Conservation (phyloP, 106 monocot genomes). For the Triglochin maritima region DNA sequence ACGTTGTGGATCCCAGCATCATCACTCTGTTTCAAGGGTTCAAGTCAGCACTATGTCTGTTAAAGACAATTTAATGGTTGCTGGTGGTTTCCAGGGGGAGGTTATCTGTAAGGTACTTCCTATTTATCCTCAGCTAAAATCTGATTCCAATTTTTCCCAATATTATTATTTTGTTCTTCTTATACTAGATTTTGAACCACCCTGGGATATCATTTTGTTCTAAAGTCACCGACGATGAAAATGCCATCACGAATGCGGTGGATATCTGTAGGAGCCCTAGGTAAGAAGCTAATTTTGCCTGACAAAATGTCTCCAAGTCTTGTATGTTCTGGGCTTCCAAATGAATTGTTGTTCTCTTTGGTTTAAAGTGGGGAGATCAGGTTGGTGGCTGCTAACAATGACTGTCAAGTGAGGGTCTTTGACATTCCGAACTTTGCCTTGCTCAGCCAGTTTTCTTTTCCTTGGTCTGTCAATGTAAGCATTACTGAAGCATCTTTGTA, state of each 20-base stretch:
- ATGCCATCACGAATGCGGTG: constrained; percentile 81
- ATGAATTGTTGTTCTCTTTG: background rate
- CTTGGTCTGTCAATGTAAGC: constrained; percentile 89
- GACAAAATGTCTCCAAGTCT: background rate
- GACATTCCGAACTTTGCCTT: constrained; percentile 40
- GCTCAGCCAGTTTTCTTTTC: constrained; percentile 36
- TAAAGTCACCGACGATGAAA: constrained; percentile 54
- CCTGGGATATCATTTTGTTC: constrained; percentile 53
- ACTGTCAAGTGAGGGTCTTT: constrained; percentile 59
- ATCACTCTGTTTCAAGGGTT: constrained; percentile 45
- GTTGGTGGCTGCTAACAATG: constrained; percentile 69
- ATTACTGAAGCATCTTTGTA: background rate
- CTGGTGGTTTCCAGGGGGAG: constrained; percentile 94
- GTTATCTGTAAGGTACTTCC: constrained; percentile 66
- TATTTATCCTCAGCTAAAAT: background rate
- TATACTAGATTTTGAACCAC: constrained; percentile 43
- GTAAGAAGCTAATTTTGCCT: constrained; percentile 21
- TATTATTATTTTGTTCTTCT: background rate
- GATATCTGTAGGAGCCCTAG: constrained; percentile 39
- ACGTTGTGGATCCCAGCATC: constrained; percentile 11
- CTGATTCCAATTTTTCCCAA: background rate
- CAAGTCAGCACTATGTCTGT: constrained; percentile 74
- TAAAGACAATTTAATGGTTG: constrained; percentile 48
- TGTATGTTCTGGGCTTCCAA: no score
- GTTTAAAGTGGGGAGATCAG: constrained; percentile 41